Evolutionary conservation across 208 protist species (phyloP).

Genomic region (Leishmania tropica): DNA sequence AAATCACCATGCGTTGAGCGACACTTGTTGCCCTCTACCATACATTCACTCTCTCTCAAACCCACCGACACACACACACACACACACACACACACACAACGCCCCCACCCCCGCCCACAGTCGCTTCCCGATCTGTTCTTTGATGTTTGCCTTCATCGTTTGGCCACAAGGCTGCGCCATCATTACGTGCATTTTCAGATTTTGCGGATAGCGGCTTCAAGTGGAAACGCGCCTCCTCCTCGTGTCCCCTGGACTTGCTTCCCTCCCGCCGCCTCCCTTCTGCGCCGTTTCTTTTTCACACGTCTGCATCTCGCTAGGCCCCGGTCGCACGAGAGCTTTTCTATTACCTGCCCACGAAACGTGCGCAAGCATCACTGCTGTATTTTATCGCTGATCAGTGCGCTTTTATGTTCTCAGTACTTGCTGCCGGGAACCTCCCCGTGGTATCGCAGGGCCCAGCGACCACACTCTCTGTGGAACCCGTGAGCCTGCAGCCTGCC

Average conservation of each 20-base stretch:
- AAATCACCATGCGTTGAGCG: not conserved
- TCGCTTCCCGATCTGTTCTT: not conserved
- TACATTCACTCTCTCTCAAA: not conserved
- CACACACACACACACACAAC: not conserved
- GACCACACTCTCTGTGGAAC: not conserved
- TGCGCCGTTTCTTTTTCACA: not conserved
- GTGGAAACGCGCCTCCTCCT: too few relatives aligned
- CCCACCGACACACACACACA: not conserved
- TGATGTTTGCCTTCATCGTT: not conserved
- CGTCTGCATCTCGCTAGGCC: not conserved
- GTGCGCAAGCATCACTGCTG: not conserved
- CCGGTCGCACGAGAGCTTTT: not conserved
- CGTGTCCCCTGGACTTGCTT: not conserved
- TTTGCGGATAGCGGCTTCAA: not conserved
- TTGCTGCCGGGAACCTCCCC: not conserved
- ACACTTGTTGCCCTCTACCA: not conserved
- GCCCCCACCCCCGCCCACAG: not conserved
- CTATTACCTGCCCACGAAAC: not conserved
- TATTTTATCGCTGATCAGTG: not conserved
- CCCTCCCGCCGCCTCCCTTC: not conserved
- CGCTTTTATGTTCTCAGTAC: not conserved
- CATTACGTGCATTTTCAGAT: too few relatives aligned
- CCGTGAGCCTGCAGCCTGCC: not conserved
- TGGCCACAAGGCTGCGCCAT: not conserved
- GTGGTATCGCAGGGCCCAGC: not conserved